Percentiles rank a stretch among this genome's conserved stretches.
Evolutionary conservation across 2,329 filamentous ascomycete genomes (phyloP).

Genomic region (Stachybotrys chartarum): DNA sequence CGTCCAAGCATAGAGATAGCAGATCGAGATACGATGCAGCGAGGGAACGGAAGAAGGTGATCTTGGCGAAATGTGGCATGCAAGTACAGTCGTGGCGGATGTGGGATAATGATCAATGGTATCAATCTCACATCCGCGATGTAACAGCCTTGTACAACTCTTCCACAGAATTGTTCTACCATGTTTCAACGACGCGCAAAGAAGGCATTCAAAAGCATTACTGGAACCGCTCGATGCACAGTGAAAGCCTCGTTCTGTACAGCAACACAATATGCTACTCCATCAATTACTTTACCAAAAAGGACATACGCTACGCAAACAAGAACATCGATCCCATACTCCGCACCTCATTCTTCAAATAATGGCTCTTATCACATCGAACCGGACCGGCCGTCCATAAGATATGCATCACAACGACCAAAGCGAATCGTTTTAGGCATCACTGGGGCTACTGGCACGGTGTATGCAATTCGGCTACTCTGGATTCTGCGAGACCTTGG

Average conservation of each 20-base stretch:
- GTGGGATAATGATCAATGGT: no score
- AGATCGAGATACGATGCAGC: no score
- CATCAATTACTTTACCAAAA: not conserved
- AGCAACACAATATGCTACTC: not conserved
- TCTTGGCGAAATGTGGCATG: no score
- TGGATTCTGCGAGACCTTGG: slow-evolving; percentile 29
- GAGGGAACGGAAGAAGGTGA: no score
- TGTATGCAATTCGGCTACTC: slow-evolving; percentile 33
- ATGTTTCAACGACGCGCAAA: not conserved
- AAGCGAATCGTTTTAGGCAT: slow-evolving; percentile 37
- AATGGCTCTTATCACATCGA: not conserved
- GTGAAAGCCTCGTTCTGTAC: not conserved
- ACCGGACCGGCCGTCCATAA: not conserved
- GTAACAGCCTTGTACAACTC: no score
- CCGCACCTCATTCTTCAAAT: not conserved
- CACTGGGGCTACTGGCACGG: slow-evolving; percentile 41
- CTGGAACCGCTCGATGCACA: not conserved
- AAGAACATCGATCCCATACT: not conserved
- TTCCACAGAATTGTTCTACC: not conserved
- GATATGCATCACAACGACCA: slow-evolving; percentile 1
- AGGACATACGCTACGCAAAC: not conserved
- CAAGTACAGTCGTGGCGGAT: no score
- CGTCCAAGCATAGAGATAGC: not conserved
- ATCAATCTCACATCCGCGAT: no score
- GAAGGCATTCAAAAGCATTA: not conserved